Evolutionary conservation across 2,329 filamentous ascomycete species (phyloP).

Genomic region (Colletotrichum sojae): DNA sequence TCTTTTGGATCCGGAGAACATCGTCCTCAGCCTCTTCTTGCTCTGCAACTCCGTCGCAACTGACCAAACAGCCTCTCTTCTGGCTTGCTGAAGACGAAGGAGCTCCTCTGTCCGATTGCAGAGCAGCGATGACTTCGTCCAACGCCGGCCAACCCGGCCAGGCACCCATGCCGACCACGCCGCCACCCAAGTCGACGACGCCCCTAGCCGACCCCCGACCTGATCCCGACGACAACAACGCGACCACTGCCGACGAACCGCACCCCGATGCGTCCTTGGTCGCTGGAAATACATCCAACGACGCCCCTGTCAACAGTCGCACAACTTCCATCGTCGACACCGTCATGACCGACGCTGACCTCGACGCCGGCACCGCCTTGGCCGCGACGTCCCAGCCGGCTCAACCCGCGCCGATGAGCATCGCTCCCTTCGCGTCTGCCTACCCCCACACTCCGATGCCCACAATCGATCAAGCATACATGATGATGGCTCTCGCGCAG

Average conservation of each 20-base stretch:
- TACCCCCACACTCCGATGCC: conserved; percentile 52
- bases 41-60: conserved; percentile 36
- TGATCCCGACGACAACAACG: conserved; percentile 38
- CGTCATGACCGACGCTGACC: conserved; percentile 34
- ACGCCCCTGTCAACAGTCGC: conserved; percentile 1
- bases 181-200: conserved; percentile 38
- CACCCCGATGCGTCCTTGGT: conserved; percentile 30
- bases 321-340: conserved; percentile 27
- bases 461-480: conserved; percentile 55
- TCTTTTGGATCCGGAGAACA: conserved; percentile 39
- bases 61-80: conserved; percentile 39
- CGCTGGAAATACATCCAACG: conserved; percentile 13
- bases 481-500: conserved; percentile 62
- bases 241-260: conserved; percentile 41
- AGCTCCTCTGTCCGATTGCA: conserved; percentile 61
- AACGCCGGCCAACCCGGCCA: conserved; percentile 56
- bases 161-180: conserved; percentile 43
- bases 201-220: conserved; percentile 17
- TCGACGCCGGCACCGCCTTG: conserved; percentile 43
- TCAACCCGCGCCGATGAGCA: conserved; percentile 33
- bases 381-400: conserved; percentile 41
- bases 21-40: conserved; percentile 36
- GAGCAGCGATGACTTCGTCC: conserved; percentile 75
- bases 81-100: conserved; percentile 61
- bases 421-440: conserved; percentile 51